Base-by-base conservation (phyloP, 176 grass and related monocot genomes). In the Carex pumila region DNA sequence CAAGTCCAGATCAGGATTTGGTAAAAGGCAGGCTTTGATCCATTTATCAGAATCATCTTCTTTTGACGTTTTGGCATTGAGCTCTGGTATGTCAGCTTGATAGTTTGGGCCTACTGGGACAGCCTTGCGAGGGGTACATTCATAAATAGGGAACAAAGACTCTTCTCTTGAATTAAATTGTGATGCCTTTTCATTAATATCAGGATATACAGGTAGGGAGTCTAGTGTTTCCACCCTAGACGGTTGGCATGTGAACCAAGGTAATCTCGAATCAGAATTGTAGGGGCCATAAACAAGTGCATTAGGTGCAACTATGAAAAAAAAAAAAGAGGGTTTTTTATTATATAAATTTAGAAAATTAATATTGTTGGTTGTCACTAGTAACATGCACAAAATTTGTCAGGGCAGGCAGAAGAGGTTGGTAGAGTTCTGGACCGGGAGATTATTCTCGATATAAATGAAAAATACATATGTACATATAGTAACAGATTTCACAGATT, bases 51-150 rank as follows among this genome's bases (percentile, higher is more conserved):
- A 86, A 80, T 85, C 94, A 7, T 89, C 81, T 39, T 89, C 65
- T 36, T 57, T 83, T 57, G 62, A 66, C 81, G 34, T 71, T 80
- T 62, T 69, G 15, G 80, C 31, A 66, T 61, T 87, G 61, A 81
- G 92, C 37, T 91, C 87, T 52, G 92, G 92, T 79, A 97, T 63
- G 72, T 94, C 94, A 81, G 85, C 90, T 80, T 97, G 94, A 86
- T 94, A 81, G 47, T 94, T 89, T 78, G 80, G 79, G 64, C 94
- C 94, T 65, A 97, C 86, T 43, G 90, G 81, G 55, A 92, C 87
- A 85, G 69, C 67, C 81, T 89, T 97, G 85, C 71, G 86, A 72
- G 45, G 63, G 49, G 47, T 85, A 49, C 68, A 86, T 80, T 83
- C 80, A 22, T 87, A 85, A 70, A 75, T 19, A 87, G 88, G 74